Base-by-base conservation (phyloP, 2,329 filamentous ascomycete genomes). In the Xylariaceae sp. region DNA sequence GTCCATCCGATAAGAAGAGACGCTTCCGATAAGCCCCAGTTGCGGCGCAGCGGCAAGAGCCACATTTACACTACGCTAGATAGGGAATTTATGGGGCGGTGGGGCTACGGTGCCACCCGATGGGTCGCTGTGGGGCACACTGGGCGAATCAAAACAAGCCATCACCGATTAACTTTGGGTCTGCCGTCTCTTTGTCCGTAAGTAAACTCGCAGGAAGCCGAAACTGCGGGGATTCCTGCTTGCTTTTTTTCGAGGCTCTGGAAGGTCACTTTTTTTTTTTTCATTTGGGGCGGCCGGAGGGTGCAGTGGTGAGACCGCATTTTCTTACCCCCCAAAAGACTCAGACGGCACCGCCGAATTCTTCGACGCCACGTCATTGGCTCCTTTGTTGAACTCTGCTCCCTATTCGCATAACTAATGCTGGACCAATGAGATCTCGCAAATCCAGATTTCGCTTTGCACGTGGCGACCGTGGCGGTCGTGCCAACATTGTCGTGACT, bases 331-430 rank as follows among this genome's bases (percentile, higher is more conserved):
- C 41, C 29, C 32, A n/a, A 34, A 45, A 19, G 19, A 19, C 19
- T 19, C 19, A 19, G 19, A 49, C 52, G 52, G 52, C 52, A 54
- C 50, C 40, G 41, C 52, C 52, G 52, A 54, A 40, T 50, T 26
- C 32, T 32, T 45, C n/a, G 42, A 46, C 47, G n/a, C 35, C 40
- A 39, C 51, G 19, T 42, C 30, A 26, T 42, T 34, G 8, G 4
- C 27, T 12, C 32, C 9, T 26, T 42, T 27, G 9, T 19, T 27
- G 6, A 47, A 35, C 6, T 31, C 12, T 39, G 30, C 11, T 29
- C 5, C 41, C n/a, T 39, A 51, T 51, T 19, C 19, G 19, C 19
- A 19, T 19, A 19, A 19, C 19, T 19, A 19, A 19, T 19, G 19
- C 19, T 19, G 19, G 19, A 19, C 19, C 19, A 19, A 19, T 19